These are phyloP conservation scores for Candida montana DNA, from an alignment of 805 yeast genomes.

Conservation along the genomic window DNA sequence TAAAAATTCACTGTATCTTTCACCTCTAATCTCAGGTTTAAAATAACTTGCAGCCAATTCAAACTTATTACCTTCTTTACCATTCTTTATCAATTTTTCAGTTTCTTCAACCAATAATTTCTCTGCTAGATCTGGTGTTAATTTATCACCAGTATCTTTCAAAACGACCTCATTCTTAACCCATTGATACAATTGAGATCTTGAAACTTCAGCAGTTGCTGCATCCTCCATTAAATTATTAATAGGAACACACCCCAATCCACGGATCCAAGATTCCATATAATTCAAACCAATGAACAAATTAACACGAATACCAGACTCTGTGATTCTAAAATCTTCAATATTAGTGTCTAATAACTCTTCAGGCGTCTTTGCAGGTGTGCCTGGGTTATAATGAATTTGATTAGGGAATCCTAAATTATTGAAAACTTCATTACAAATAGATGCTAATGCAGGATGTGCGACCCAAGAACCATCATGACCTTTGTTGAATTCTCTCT, in stretches of 20 bases:
- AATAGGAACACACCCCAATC: conserved; percentile 81
- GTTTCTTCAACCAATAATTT: conserved; percentile 60
- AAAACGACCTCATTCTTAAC: conserved; percentile 59
- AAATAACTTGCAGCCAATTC: conserved; percentile 64
- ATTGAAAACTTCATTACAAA: conserved; percentile 66
- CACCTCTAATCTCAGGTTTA: conserved; percentile 66
- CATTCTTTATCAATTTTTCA: conserved; percentile 42
- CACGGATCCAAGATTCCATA: conserved; percentile 84
- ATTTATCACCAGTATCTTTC: conserved; percentile 51
- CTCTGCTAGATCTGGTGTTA: conserved; percentile 55
- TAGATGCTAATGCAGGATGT: conserved; percentile 75
- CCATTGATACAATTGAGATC: conserved; percentile 83
- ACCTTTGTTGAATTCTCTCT: conserved; percentile 70
- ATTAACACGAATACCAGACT: conserved; percentile 64
- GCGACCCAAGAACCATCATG: conserved; percentile 91
- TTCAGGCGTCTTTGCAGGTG: conserved; percentile 40
- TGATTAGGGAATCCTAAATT: conserved; percentile 84
- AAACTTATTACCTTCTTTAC: conserved; percentile 51
- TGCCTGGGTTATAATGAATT: conserved; percentile 44
- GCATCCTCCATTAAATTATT: conserved; percentile 87
- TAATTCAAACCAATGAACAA: conserved; percentile 71
- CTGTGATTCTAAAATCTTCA: conserved; percentile 58
- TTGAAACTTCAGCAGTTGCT: conserved; percentile 82
- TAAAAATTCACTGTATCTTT: conserved; percentile 68
- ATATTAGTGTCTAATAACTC: conserved; percentile 64